Base-by-base conservation (phyloP, 352 stramenopile genomes). In the Phytophthora crassamura region DNA sequence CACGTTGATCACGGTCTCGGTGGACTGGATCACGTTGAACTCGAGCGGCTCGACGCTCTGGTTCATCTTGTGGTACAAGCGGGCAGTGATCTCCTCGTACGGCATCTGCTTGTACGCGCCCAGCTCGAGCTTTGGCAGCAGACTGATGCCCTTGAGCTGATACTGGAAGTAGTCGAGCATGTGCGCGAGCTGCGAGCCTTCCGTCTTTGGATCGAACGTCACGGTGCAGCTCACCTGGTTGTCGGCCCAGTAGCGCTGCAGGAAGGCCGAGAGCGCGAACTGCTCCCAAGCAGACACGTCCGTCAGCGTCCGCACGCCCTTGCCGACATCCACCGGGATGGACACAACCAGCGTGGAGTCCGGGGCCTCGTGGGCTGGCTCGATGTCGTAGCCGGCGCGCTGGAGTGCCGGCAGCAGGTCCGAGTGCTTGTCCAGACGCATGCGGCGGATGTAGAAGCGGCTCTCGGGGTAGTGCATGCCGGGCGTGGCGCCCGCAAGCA, bases 211-310 rank as follows among this genome's bases (percentile, higher is more conserved):
- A 42, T 98, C 89, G 64, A 98, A 98, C 12, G 90, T 97, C 34
- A 98, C 89, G 0, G 94, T 98, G 68, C 91, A 98, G 64, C 89
- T 97, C 57, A 98, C 94, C 69, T 97, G 90, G 69, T 98, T 98
- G 73, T 98, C 94, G 2, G 94, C 94, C 94, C 94, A 98, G 72
- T 98, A 85, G 14, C 90, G 83, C 75, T 98, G 94, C 25, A 98
- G 59, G 57, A 98, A 98, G 20, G 90, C 90, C 18, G 94, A 90
- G 22, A 98, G 80, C 43, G 84, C 78, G 47, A 98, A 86, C 71
- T 98, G 94, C 60, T 98, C 94, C 90, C 92, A 98, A 52, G 96
- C 90, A 10, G 77, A 92, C n/a, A 98, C 77, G 20, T 97, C 75
- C 4, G 72, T 57, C 14, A 93, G 61, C 28, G 92, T 98, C 1